A percentile compares a stretch with the other conserved stretches of the same genome.
phyloP scores from a whole-genome alignment of 192 early-diverging fungal genomes.

The Coemansia sp. region DNA sequence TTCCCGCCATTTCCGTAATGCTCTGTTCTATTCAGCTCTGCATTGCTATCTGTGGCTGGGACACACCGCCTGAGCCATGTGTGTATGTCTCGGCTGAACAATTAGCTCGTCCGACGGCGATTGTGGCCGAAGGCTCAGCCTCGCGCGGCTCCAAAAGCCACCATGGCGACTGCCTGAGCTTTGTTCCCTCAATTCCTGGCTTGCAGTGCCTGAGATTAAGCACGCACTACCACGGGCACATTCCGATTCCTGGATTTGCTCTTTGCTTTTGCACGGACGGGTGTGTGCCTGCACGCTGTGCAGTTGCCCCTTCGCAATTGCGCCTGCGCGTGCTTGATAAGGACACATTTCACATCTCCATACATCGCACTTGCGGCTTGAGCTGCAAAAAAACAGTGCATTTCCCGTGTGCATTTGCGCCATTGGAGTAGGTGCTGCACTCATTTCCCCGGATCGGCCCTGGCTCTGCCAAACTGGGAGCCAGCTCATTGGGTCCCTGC shows the following conservation, averaged over 20 bases:
- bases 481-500: not conserved
- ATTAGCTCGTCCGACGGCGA: not conserved
- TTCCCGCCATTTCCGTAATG: not conserved
- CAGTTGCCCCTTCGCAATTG: not conserved
- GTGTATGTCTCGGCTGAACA: not conserved
- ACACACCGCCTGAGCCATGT: not conserved
- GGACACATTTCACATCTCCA: not conserved
- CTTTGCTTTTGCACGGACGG: not conserved
- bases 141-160: slow-evolving; percentile 6
- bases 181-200: not conserved
- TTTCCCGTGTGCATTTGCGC: not conserved
- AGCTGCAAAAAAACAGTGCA: not conserved
- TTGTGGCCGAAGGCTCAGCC: slow-evolving; percentile 8
- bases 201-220: too few species aligned
- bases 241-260: slow-evolving; percentile 42
- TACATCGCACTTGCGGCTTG: not conserved
- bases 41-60: not conserved
- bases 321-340: not conserved
- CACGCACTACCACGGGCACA: slow-evolving; percentile 4
- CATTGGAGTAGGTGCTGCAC: not conserved
- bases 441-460: not conserved
- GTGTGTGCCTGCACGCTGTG: not conserved
- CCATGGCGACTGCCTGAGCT: slow-evolving; percentile 1
- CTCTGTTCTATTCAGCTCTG: not conserved
- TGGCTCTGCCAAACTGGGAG: not conserved